These are phyloP conservation scores for Euphorbia lathyris DNA, from an alignment of 345 rosid genomes.

Conservation along the genomic window DNA sequence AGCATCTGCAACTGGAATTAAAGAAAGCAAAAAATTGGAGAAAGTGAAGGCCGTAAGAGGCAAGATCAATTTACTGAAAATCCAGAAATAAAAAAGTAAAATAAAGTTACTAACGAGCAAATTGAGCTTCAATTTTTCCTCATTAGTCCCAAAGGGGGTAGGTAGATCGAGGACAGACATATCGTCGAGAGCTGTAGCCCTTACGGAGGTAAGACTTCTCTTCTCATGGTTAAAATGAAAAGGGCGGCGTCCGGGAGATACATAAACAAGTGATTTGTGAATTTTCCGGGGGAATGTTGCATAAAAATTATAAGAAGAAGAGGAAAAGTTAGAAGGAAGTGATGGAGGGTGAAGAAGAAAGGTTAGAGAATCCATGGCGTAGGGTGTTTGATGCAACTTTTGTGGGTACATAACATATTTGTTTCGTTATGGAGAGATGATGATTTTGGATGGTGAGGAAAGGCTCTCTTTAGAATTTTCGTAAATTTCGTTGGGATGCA, in stretches of 20 bases:
- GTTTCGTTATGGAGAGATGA: too few species aligned
- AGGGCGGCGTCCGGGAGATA: slow-evolving; percentile 10
- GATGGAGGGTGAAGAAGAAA: too few species aligned
- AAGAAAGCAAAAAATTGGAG: background rate
- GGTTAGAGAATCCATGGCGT: too few species aligned
- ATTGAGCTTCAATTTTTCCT: slow-evolving; percentile 46
- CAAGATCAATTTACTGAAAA: too few species aligned
- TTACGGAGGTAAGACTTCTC: slow-evolving; percentile 27
- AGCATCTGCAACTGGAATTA: background rate
- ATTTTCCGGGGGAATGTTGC: background rate
- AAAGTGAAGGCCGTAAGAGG: background rate
- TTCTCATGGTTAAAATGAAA: background rate
- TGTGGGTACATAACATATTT: too few species aligned
- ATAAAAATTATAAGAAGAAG: background rate
- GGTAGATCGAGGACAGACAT: slow-evolving; percentile 40
- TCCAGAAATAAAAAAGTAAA: background rate
- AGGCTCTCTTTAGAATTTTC: too few species aligned
- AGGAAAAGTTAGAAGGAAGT: background rate
- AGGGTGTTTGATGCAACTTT: too few species aligned
- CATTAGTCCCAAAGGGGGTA: slow-evolving; percentile 23
- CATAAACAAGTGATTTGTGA: background rate
- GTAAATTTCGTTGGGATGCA: too few species aligned
- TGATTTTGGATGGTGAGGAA: too few species aligned
- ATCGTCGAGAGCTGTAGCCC: slow-evolving; percentile 45
- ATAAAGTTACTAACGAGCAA: slow-evolving; percentile 42